Conservation (phyloP, 192 early-diverging fungal genomes). For the Coemansia sp. region DNA sequence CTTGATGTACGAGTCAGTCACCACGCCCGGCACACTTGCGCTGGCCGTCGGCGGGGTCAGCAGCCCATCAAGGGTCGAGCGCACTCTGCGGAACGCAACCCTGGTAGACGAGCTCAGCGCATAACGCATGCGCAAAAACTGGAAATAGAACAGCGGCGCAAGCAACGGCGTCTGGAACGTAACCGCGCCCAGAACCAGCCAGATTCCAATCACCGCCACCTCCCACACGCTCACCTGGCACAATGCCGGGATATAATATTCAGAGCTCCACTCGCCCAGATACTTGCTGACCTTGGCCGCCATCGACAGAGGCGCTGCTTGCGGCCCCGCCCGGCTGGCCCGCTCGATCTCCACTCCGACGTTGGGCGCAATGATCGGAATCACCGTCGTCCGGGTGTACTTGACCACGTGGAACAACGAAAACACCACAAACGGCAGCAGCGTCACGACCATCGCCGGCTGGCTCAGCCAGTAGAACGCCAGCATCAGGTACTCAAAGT, state of each 20-base stretch:
- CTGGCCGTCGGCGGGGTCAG: slow-evolving; percentile 31
- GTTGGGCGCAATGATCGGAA: slow-evolving; percentile 31
- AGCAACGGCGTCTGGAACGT: slow-evolving; percentile 46
- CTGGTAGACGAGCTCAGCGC: slow-evolving; percentile 48
- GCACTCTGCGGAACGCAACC: slow-evolving; percentile 40
- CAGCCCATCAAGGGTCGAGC: slow-evolving; percentile 20
- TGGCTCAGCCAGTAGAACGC: slow-evolving; percentile 38
- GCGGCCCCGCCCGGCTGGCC: slow-evolving; percentile 18
- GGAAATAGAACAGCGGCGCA: slow-evolving; percentile 37
- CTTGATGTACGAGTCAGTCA: slow-evolving; percentile 42
- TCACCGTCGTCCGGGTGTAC: slow-evolving; percentile 38
- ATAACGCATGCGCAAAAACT: slow-evolving; percentile 50
- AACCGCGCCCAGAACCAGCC: slow-evolving; percentile 40
- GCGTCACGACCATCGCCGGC: slow-evolving; percentile 31
- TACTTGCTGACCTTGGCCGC: slow-evolving; percentile 33
- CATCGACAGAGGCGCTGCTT: slow-evolving; percentile 11
- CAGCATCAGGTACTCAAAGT: slow-evolving; percentile 48
- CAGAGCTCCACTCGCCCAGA: slow-evolving; percentile 42
- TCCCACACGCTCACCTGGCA: slow-evolving; percentile 51
- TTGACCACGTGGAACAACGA: slow-evolving; percentile 52
- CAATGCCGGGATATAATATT: slow-evolving; percentile 41
- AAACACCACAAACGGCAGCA: slow-evolving; percentile 52
- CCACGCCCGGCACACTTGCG: slow-evolving; percentile 28
- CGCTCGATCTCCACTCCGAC: slow-evolving; percentile 39
- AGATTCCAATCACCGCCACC: slow-evolving; percentile 42